Evolutionary conservation across 2,329 filamentous ascomycete genomes (phyloP).

Genomic region (Venturia effusa): DNA sequence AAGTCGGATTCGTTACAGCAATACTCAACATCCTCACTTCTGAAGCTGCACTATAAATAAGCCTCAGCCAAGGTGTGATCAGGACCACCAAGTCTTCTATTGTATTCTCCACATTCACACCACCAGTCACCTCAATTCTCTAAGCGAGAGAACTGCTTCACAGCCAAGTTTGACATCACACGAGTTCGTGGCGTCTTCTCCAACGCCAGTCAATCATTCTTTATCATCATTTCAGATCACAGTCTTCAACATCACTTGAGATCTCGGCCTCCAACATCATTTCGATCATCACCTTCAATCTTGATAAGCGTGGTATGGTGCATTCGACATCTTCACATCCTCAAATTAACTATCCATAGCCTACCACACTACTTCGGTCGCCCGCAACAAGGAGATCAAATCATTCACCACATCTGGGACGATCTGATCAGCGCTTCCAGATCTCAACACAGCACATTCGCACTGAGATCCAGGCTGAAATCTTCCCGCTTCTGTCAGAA

Average conservation of each 20-base stretch:
- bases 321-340: background rate
- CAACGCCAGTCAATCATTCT: background rate
- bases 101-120: background rate
- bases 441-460: background rate
- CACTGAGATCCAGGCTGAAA: background rate
- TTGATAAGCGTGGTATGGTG: background rate
- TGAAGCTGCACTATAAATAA: background rate
- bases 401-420: background rate
- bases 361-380: background rate
- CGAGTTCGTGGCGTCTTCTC: background rate
- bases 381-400: background rate
- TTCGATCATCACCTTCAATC: no score
- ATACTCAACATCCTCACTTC: background rate
- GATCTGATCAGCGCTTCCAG: background rate
- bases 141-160: background rate
- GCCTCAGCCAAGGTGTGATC: background rate
- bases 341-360: background rate
- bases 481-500: background rate
- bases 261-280: no score
- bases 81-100: background rate
- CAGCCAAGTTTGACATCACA: background rate
- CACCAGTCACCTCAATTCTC: background rate
- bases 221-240: background rate
- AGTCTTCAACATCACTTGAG: background rate
- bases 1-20: background rate